Evolutionary conservation across 106 monocot genomes (phyloP), one percentile per base, ranked within the genome.

Genomic region (Dactylorhiza incarnata): DNA sequence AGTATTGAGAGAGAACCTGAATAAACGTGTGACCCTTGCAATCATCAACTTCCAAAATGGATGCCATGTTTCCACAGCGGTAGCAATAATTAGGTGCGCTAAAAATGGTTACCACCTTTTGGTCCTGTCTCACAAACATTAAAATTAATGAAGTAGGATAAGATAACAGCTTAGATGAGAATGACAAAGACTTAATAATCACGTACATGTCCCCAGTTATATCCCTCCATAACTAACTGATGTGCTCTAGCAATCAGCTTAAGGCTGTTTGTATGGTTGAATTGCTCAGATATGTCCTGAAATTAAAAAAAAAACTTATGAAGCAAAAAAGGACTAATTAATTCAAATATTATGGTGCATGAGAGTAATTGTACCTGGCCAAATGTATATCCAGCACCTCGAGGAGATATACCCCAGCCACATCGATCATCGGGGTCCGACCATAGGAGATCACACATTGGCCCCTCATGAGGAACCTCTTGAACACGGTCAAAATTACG

Each of bases 41-140:
- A 71, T 99, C 99, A 81, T 94, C 94, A 61, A 99, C 94, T 85
- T 99, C 99, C 74, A 94, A 84, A 68, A 99, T 99, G 49, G 99
- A 94, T 19, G 99, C 99, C 99, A 94, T 99, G 74, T 99, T 99
- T 13, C 99, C 99, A 78, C 99, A 99, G 6, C 99, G 94, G 65
- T 99, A 99, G 81, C 99, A 99, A 82, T 99, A 99, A 82, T 99
- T 99, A 73, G 99, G 99, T 9, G 99, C 99, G 80, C 99, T 99
- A 75, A 99, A 99, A 83, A 99, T 99, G 55, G 99, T 99, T 0
- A 99, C 99, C 50, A 99, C 94, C 83, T 94, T 94, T 86, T 94
- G 91, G 37, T 94, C 99, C 99, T 99, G 83, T 80, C 24, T 48
- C 2, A 43, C 24, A 63, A 76, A 13, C 15, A 70, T 13, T 50